Conservation (phyloP, 225 moss, liverwort and hornwort genomes). For the Lunularia cruciata region DNA sequence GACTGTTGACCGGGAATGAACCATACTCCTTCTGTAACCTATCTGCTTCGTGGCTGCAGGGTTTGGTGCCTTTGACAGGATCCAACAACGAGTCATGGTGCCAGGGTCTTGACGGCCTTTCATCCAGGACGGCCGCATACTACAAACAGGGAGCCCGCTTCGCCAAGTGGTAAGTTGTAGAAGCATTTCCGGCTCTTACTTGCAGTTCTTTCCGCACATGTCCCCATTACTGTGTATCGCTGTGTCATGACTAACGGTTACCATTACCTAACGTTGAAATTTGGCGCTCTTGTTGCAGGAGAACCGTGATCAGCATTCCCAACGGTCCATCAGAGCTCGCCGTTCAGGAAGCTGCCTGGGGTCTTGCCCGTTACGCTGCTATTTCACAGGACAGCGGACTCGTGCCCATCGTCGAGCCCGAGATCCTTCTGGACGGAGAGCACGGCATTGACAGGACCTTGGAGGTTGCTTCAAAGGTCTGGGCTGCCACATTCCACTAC, state of each 20-base stretch:
- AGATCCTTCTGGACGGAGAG: constrained; percentile 46
- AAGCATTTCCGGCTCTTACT: too few relatives aligned
- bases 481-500: constrained; percentile 35
- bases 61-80: constrained; percentile 49
- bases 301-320: constrained; percentile 54
- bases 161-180: constrained; percentile 44
- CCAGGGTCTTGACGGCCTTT: constrained; percentile 55
- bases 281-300: constrained; percentile 13
- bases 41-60: constrained; percentile 20
- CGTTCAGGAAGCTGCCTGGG: constrained; percentile 47
- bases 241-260: not conserved
- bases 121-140: constrained; percentile 47
- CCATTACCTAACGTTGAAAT: not conserved
- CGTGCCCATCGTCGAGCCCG: constrained; percentile 53
- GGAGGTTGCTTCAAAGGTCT: constrained; percentile 44
- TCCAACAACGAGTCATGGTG: constrained; percentile 61
- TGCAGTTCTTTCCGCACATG: not conserved
- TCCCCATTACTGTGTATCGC: not conserved
- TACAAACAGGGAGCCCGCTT: constrained; percentile 59
- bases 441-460: constrained; percentile 41
- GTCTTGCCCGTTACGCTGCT: constrained; percentile 52
- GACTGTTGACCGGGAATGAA: not conserved
- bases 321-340: constrained; percentile 54
- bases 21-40: too few relatives aligned
- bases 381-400: constrained; percentile 50